Percentiles rank a stretch among this genome's conserved stretches.
Conservation (phyloP, 257 asterid genomes). For the Solanum tarijense region DNA sequence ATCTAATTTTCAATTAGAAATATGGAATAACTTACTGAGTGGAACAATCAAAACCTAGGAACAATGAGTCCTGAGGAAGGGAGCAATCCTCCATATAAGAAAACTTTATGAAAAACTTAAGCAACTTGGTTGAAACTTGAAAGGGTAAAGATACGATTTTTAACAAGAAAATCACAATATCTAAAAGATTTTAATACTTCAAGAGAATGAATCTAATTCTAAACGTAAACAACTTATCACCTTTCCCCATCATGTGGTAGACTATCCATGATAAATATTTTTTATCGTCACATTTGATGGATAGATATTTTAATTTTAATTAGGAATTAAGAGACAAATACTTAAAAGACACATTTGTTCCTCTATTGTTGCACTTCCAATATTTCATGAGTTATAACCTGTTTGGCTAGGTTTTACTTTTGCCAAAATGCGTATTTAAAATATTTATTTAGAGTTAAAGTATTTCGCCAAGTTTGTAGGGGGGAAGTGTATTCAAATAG, state of each 20-base stretch:
- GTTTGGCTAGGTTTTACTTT: neutral
- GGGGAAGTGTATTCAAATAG: too few species aligned
- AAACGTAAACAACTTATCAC: neutral
- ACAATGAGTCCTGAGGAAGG: constrained; percentile 30
- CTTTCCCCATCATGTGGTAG: too few species aligned
- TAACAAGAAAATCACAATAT: neutral
- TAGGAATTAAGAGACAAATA: neutral
- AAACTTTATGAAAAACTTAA: neutral
- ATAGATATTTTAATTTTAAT: neutral
- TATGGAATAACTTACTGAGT: constrained; percentile 32
- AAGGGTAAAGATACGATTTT: neutral
- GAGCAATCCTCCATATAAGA: constrained; percentile 27
- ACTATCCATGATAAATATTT: neutral
- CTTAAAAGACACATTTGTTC: neutral
- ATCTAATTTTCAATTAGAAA: neutral
- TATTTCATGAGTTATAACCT: neutral
- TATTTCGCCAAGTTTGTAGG: neutral
- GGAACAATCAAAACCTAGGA: constrained; percentile 48
- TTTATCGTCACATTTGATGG: neutral
- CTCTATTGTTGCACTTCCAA: neutral
- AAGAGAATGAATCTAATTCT: neutral
- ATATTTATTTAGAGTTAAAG: neutral
- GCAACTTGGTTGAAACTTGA: neutral
- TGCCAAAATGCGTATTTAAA: neutral
- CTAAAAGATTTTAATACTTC: neutral